Evolutionary conservation across 305 asterid species (phyloP).

Genomic region (Fraxinus sp.): DNA sequence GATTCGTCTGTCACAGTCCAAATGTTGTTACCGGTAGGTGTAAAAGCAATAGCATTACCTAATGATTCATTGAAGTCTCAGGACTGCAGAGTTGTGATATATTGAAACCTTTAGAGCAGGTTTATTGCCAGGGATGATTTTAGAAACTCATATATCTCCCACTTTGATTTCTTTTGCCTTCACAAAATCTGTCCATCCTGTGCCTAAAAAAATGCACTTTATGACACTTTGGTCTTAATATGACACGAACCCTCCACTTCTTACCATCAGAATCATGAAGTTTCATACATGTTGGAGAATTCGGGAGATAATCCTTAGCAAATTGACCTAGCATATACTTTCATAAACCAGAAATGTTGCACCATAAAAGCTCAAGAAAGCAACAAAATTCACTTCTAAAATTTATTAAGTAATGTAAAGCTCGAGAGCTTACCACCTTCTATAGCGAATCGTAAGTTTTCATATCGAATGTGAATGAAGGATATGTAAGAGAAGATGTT

Average conservation of each 20-base stretch:
- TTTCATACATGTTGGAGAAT: background rate
- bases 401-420: background rate
- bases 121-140: background rate
- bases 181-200: background rate
- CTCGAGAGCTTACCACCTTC: conserved; percentile 21
- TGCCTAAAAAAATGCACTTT: background rate
- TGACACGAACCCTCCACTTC: conserved; percentile 11
- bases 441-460: background rate
- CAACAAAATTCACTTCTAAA: background rate
- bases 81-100: background rate
- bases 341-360: background rate
- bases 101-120: background rate
- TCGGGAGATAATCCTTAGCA: background rate
- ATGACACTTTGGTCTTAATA: background rate
- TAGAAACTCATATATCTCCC: background rate
- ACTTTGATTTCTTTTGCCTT: background rate
- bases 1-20: background rate
- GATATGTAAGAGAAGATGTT: conserved; percentile 1
- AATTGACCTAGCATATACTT: conserved; percentile 6
- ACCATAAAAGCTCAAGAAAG: background rate
- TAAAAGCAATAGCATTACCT: background rate
- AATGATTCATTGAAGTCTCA: background rate
- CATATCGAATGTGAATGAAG: conserved; percentile 15
- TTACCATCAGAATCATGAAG: conserved; percentile 21
- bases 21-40: background rate